Conservation (phyloP, 176 grass and related monocot species). For the Oryza glumipatula region DNA sequence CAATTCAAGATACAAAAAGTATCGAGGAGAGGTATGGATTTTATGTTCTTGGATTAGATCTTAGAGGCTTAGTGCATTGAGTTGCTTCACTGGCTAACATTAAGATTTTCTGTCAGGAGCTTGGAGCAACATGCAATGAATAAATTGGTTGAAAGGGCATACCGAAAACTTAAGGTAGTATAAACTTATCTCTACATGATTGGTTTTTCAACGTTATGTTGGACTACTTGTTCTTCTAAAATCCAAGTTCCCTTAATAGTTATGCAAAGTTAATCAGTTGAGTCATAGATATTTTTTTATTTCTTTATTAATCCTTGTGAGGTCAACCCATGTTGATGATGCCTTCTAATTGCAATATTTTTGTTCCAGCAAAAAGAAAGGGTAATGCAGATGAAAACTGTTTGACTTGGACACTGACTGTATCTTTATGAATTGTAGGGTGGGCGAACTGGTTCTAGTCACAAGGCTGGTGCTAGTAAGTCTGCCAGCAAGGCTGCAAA, state of each 20-base stretch:
- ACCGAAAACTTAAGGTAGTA: conserved; percentile 75
- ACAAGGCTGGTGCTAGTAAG: conserved; percentile 69
- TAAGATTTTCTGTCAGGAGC: conserved; percentile 52
- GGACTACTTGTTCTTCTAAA: neutral
- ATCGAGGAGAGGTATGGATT: conserved; percentile 66
- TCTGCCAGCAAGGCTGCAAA: conserved; percentile 65
- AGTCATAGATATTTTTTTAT: neutral
- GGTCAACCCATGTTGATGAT: neutral
- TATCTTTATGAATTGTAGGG: conserved; percentile 44
- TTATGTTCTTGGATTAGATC: conserved; percentile 25
- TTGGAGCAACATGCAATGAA: conserved; percentile 77
- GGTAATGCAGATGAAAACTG: neutral
- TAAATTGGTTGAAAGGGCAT: conserved; percentile 76
- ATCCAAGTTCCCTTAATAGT: neutral
- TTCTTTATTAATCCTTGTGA: neutral
- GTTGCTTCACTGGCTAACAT: conserved; percentile 44
- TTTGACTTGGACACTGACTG: conserved; percentile 6
- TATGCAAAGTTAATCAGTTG: conserved; percentile 6
- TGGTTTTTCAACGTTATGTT: neutral
- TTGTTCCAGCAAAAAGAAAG: neutral
- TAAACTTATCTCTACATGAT: conserved; percentile 22
- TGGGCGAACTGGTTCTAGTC: conserved; percentile 70
- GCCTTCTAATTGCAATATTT: neutral
- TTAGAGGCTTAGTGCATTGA: conserved; percentile 6
- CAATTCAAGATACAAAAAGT: conserved; percentile 69